Evolutionary conservation across 176 grass and related monocot species (phyloP).

Genomic region (Phragmites australis): DNA sequence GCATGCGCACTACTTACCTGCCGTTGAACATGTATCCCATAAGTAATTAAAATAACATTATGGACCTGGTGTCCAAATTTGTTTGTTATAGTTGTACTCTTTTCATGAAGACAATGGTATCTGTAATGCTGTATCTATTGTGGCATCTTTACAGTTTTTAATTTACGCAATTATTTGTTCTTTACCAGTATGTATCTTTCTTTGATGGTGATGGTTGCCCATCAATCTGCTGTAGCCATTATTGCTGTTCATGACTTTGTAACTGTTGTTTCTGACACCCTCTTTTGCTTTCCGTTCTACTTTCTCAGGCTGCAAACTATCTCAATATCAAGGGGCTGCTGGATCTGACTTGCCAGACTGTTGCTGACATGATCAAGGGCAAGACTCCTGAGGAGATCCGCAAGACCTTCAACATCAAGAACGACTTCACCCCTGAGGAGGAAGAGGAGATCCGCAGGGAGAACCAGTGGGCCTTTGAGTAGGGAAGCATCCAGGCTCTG

Average conservation of each 20-base stretch:
- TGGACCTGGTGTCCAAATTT: no score
- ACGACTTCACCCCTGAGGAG: slow-evolving; percentile 47
- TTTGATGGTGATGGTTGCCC: neutral
- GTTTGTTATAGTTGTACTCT: no score
- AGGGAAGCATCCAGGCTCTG: neutral
- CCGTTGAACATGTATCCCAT: no score
- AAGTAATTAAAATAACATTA: no score
- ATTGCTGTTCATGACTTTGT: neutral
- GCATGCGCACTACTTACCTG: no score
- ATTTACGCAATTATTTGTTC: no score
- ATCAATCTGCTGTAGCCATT: neutral
- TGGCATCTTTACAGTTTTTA: no score
- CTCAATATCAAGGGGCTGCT: slow-evolving; percentile 49
- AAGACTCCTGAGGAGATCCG: slow-evolving; percentile 52
- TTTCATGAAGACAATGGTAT: no score
- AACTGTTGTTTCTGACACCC: neutral
- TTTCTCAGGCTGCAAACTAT: slow-evolving; percentile 35
- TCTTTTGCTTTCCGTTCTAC: neutral
- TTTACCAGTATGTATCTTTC: no score
- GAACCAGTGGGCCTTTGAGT: slow-evolving; percentile 53
- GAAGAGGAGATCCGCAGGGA: slow-evolving; percentile 55
- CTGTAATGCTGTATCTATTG: no score
- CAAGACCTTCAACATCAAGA: slow-evolving; percentile 51
- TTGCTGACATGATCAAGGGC: slow-evolving; percentile 52
- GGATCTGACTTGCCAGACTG: slow-evolving; percentile 48